These are phyloP conservation scores for Penicillium manginii DNA, from an alignment of 495 filamentous ascomycete genomes.

Conservation along the genomic window DNA sequence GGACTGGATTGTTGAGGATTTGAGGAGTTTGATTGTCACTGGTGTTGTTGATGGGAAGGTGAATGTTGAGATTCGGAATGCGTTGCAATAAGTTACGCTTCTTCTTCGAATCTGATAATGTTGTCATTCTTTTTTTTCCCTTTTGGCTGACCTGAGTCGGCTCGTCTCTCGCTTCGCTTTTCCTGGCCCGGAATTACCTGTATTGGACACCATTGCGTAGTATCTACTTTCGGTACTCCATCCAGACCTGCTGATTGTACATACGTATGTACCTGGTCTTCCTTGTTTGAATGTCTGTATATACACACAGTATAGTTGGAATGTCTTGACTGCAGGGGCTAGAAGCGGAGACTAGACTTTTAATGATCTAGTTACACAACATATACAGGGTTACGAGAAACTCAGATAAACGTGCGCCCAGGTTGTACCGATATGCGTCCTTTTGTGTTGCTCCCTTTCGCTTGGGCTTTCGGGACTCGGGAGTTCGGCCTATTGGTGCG, in stretches of 20 bases:
- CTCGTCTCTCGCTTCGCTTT: background rate
- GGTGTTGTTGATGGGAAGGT: constrained; percentile 54
- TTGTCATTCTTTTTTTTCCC: background rate
- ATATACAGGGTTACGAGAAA: constrained; percentile 5
- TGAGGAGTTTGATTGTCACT: constrained; percentile 69
- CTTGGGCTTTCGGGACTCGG: background rate
- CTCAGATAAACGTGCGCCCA: constrained; percentile 17
- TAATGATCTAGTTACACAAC: constrained; percentile 7
- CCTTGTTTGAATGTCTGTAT: too few species aligned
- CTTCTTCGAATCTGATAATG: background rate
- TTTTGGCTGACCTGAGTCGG: background rate
- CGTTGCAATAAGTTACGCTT: constrained; percentile 37
- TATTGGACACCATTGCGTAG: background rate
- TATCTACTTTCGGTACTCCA: background rate
- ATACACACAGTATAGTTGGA: background rate
- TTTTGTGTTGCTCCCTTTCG: background rate
- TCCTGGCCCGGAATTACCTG: background rate
- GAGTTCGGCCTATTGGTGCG: background rate
- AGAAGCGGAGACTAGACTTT: constrained; percentile 6
- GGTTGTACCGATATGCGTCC: constrained; percentile 12
- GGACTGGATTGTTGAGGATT: constrained; percentile 85
- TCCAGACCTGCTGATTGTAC: background rate
- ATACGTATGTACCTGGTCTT: too few species aligned
- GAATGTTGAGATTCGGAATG: constrained; percentile 56
- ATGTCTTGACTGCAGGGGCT: constrained; percentile 7